Conservation (phyloP, 2,329 filamentous ascomycete genomes). For the Zymoseptoria crescenta region DNA sequence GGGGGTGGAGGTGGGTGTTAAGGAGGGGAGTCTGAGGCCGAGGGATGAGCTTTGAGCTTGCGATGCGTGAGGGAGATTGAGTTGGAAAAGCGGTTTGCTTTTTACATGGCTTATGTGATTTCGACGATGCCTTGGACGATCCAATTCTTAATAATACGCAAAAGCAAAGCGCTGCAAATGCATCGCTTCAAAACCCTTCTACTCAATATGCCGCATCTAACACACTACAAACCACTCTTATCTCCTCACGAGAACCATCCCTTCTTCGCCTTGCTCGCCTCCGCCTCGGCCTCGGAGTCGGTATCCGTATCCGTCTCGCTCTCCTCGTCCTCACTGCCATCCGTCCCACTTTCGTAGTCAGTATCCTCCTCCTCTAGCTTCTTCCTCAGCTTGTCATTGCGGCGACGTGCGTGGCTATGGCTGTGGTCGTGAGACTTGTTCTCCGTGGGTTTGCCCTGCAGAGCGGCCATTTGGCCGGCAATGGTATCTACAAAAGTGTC, state of each 20-base stretch:
- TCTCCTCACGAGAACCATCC: slow-evolving; percentile 5
- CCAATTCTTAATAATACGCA: neutral
- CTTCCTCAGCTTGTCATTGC: slow-evolving; percentile 9
- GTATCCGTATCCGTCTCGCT: slow-evolving; percentile 59
- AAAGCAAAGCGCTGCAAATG: too few relatives aligned
- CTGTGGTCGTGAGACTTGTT: slow-evolving; percentile 2
- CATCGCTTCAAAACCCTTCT: too few relatives aligned
- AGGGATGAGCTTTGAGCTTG: neutral
- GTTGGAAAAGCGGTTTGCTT: neutral
- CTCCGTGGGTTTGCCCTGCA: slow-evolving; percentile 28
- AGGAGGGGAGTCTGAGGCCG: neutral
- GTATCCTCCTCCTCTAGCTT: slow-evolving; percentile 29
- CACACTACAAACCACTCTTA: neutral
- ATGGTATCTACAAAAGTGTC: slow-evolving; percentile 25
- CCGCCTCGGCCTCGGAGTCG: slow-evolving; percentile 63
- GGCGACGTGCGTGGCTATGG: neutral
- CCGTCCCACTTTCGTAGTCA: slow-evolving; percentile 32
- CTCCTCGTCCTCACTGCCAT: slow-evolving; percentile 31
- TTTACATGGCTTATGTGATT: neutral
- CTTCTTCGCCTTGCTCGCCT: slow-evolving; percentile 11
- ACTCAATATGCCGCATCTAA: neutral
- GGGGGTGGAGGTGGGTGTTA: neutral
- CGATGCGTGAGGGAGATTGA: too few relatives aligned
- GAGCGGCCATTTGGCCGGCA: slow-evolving; percentile 32
- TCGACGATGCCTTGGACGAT: neutral